Percentiles rank a stretch among this genome's conserved stretches.
These are phyloP conservation scores for Ophiostoma ulmi DNA, from an alignment of 2,329 filamentous ascomycete species.

Conservation along the genomic window DNA sequence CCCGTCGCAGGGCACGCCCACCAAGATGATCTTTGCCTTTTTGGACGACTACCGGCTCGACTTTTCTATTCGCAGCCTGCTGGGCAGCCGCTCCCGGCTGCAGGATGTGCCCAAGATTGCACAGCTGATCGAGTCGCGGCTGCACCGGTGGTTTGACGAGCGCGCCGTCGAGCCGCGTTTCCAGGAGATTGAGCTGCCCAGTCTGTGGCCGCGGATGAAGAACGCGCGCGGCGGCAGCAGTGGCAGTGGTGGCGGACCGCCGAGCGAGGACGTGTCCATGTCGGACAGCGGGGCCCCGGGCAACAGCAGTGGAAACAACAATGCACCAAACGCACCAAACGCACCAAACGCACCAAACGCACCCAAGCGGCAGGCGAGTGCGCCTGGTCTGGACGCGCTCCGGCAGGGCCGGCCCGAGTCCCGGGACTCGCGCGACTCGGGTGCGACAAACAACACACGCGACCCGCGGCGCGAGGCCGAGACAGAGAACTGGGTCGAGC, in stretches of 20 bases:
- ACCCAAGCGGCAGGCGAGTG: background rate
- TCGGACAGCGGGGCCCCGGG: slow-evolving; percentile 11
- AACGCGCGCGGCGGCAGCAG: slow-evolving; percentile 62
- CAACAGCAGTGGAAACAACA: background rate
- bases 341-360: background rate
- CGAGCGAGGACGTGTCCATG: slow-evolving; percentile 23
- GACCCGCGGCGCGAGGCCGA: slow-evolving; percentile 33
- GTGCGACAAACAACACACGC: slow-evolving; percentile 32
- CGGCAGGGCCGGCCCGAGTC: slow-evolving; percentile 26
- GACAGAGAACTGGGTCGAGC: slow-evolving; percentile 29
- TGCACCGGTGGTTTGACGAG: slow-evolving; percentile 86
- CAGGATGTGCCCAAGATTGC: slow-evolving; percentile 88
- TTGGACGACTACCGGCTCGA: slow-evolving; percentile 81
- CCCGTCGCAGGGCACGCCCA: slow-evolving; percentile 63
- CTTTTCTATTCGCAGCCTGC: slow-evolving; percentile 71
- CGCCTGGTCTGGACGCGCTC: slow-evolving; percentile 16
- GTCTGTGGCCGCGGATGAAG: slow-evolving; percentile 76
- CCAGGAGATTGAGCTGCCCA: slow-evolving; percentile 79
- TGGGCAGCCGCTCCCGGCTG: slow-evolving; percentile 72
- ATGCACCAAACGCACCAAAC: background rate
- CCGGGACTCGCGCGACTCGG: slow-evolving; percentile 35
- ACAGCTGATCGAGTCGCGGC: slow-evolving; percentile 70
- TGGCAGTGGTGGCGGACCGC: slow-evolving; percentile 44
- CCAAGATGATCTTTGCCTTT: slow-evolving; percentile 92
- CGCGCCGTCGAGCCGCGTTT: slow-evolving; percentile 80